phyloP scores from a whole-genome alignment of 495 filamentous ascomycete genomes.

The Staphylotrichum tortipilum region DNA sequence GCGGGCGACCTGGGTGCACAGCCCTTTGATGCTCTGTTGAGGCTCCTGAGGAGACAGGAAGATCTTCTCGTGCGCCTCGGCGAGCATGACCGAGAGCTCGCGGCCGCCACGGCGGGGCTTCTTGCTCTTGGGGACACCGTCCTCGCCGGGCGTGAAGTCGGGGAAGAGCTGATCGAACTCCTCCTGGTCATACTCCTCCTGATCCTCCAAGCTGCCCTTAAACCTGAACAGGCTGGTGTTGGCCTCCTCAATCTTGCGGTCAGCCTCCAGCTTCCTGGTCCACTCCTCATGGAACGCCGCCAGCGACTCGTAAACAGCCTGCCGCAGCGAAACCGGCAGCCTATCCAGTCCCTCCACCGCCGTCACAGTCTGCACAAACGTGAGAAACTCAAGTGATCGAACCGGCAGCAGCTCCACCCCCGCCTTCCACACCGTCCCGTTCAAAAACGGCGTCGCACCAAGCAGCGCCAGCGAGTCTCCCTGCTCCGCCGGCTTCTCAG shows the following conservation, averaged over 20 bases:
- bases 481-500: constrained; percentile 19
- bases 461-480: constrained; percentile 34
- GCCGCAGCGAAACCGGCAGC: constrained; percentile 25
- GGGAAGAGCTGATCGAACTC: constrained; percentile 78
- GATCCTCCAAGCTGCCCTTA: constrained; percentile 62
- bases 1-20: constrained; percentile 32
- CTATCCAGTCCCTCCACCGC: constrained; percentile 35
- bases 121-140: constrained; percentile 15
- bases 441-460: constrained; percentile 55
- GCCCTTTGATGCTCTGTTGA: constrained; percentile 27
- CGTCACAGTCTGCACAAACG: constrained; percentile 28
- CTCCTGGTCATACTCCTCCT: constrained; percentile 65
- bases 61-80: constrained; percentile 40
- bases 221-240: constrained; percentile 74
- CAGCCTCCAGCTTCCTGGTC: constrained; percentile 61
- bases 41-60: constrained; percentile 33
- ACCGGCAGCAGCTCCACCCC: constrained; percentile 20
- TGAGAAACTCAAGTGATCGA: constrained; percentile 42
- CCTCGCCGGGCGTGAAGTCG: constrained; percentile 46
- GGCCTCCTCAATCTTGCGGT: constrained; percentile 60
- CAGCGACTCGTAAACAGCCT: constrained; percentile 46
- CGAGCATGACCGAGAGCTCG: constrained; percentile 37
- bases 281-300: constrained; percentile 67
- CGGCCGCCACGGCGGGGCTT: constrained; percentile 23
- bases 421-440: constrained; percentile 30